Evolutionary conservation across 2,329 filamentous ascomycete genomes (phyloP), one percentile per base, ranked within the genome.

Genomic region (Calonectria montana): DNA sequence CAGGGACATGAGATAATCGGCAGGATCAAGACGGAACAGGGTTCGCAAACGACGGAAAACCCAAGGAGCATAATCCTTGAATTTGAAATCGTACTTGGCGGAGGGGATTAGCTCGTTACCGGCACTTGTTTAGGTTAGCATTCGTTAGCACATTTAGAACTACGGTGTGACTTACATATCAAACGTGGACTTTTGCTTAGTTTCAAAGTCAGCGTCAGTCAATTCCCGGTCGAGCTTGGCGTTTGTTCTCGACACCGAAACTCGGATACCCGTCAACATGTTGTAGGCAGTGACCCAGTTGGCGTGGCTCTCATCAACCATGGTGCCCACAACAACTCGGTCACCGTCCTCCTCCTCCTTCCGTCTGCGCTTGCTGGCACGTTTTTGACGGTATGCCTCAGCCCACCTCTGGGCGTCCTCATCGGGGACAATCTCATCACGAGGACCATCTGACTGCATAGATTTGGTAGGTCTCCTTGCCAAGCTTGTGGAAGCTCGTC

Each of bases 41-140:
- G 91, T 88, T 76, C 97, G 94, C 50, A 99, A 89, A 84, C 95
- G 94, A 80, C 97, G 94, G 85, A 99, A 99, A 71, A 99, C 97
- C 96, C 96, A 98, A 69, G 97, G 97, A n/a, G 96, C 96, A 84
- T 99, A 99, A 86, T 99, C 97, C 87, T 99, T 99, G 89, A 99
- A 99, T 85, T 99, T 99, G 91, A 99, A 99, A 86, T 99, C 97
- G 87, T 99, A 99, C 85, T 99, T 98, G 77, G 97, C 96, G 73
- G 96, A 98, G 25, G 97, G 97, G 6, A 97, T 97, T 82, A 99
- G 88, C 87, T 99, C 97, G 83, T 98, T 98, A 75, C 97, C 97
- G 76, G 96, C 97, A 81, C 94, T 96, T 80, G n/a, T 64, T 45
- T 68, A 10, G 23, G 64, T 77, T 71, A 78, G 75, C 70, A 61